These are phyloP conservation scores for Leccinum proliferum DNA, from an alignment of 1,284 basidiomycete species.

Conservation along the genomic window DNA sequence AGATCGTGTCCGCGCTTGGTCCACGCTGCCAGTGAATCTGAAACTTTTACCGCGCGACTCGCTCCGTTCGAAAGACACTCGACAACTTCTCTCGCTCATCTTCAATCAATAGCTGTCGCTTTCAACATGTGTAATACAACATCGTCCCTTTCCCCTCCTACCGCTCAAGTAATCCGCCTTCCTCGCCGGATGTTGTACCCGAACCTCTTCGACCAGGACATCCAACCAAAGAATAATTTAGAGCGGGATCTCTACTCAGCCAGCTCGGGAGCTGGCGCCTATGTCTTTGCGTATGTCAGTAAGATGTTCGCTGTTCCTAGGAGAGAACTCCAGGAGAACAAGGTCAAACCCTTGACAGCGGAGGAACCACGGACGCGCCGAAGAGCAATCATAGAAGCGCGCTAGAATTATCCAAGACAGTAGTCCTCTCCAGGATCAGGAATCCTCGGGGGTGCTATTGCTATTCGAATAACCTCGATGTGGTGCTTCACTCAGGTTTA, in stretches of 20 bases:
- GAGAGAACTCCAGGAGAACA: constrained; percentile 83
- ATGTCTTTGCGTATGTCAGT: constrained; percentile 86
- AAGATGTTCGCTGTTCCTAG: constrained; percentile 95
- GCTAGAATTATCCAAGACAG: constrained; percentile 34
- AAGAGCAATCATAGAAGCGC: constrained; percentile 55
- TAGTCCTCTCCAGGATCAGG: constrained; percentile 36
- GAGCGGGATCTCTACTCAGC: constrained; percentile 82
- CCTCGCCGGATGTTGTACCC: constrained; percentile 90
- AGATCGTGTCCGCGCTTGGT: constrained; percentile 71
- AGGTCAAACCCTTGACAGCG: constrained; percentile 71
- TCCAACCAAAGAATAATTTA: constrained; percentile 69
- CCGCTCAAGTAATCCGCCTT: constrained; percentile 80
- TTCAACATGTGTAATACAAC: constrained; percentile 92
- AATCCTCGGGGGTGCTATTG: constrained; percentile 59
- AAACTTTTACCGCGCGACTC: constrained; percentile 83
- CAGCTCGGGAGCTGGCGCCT: constrained; percentile 52
- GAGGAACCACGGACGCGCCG: constrained; percentile 83
- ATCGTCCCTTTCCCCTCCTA: constrained; percentile 81
- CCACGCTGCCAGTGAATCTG: constrained; percentile 46
- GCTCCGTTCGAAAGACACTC: constrained; percentile 86
- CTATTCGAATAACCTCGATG: constrained; percentile 43
- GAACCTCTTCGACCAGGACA: constrained; percentile 52
- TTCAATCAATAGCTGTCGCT: constrained; percentile 97
- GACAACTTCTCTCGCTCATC: constrained; percentile 79
- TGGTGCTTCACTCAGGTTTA: too few relatives aligned